A percentile compares a stretch with the other conserved stretches of the same genome.
These are phyloP conservation scores for Spathaspora sp. DNA, from an alignment of 805 yeast species.

Conservation along the genomic window DNA sequence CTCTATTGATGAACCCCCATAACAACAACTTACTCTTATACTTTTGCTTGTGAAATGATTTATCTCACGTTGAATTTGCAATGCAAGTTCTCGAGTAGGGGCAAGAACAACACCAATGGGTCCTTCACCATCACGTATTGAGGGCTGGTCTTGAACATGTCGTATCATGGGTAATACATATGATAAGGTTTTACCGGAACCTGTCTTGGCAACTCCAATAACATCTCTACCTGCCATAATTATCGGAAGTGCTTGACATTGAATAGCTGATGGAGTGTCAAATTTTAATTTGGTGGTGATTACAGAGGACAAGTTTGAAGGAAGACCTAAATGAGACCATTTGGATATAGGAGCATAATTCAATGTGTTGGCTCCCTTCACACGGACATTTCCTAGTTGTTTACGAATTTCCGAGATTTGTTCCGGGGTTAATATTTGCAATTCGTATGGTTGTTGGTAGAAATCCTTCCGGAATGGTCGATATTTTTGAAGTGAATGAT, in stretches of 20 bases:
- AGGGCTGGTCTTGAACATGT: slow-evolving; percentile 74
- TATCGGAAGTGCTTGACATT: slow-evolving; percentile 86
- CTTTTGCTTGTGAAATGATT: slow-evolving; percentile 49
- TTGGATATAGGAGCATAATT: slow-evolving; percentile 53
- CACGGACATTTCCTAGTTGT: slow-evolving; percentile 59
- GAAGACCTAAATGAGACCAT: slow-evolving; percentile 83
- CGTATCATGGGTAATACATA: slow-evolving; percentile 81
- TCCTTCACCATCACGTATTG: slow-evolving; percentile 48
- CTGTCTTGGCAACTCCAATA: slow-evolving; percentile 93
- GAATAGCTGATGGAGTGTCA: slow-evolving; percentile 77
- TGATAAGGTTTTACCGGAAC: slow-evolving; percentile 92
- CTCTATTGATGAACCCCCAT: slow-evolving; percentile 86
- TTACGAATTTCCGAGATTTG: slow-evolving; percentile 56
- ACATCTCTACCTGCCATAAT: slow-evolving; percentile 88
- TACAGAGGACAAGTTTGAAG: slow-evolving; percentile 51
- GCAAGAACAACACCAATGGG: slow-evolving; percentile 80
- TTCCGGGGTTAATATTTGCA: slow-evolving; percentile 43
- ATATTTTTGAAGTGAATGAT: slow-evolving; percentile 42
- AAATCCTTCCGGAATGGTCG: slow-evolving; percentile 58
- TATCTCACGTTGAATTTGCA: slow-evolving; percentile 74
- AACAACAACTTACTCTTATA: slow-evolving; percentile 67
- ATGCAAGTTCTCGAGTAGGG: slow-evolving; percentile 90
- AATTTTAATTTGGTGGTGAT: slow-evolving; percentile 51
- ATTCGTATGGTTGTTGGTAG: slow-evolving; percentile 57
- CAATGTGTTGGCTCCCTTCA: slow-evolving; percentile 55